Evolutionary conservation across 257 asterid species (phyloP).

Genomic region (Ligustrum vulgare): DNA sequence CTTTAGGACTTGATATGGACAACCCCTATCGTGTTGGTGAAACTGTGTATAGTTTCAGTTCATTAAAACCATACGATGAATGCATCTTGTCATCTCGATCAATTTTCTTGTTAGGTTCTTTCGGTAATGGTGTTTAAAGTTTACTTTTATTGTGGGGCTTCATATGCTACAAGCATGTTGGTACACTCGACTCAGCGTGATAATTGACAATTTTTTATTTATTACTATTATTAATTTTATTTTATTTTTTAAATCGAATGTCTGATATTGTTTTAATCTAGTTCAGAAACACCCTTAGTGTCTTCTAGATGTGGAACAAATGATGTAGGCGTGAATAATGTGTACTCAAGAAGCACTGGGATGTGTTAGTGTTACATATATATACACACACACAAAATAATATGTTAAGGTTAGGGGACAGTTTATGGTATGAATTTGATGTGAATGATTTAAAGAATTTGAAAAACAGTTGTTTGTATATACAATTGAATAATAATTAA

Average conservation of each 20-base stretch:
- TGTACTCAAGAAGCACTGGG: not conserved
- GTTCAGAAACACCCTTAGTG: not conserved
- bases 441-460: too few species aligned
- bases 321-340: not conserved
- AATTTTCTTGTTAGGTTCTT: not conserved
- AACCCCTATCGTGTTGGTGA: conserved; percentile 16
- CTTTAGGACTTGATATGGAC: conserved; percentile 19
- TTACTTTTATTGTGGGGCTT: not conserved
- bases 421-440: too few species aligned
- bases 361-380: too few species aligned
- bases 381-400: too few species aligned
- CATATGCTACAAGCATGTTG: not conserved
- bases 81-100: conserved; percentile 18
- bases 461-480: too few species aligned
- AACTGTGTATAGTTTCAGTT: conserved; percentile 33
- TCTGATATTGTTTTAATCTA: too few species aligned
- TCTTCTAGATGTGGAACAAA: not conserved
- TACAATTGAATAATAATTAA: too few species aligned
- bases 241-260: too few species aligned
- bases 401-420: too few species aligned
- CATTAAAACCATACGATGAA: conserved; percentile 7
- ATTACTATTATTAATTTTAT: too few species aligned
- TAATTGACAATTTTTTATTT: too few species aligned
- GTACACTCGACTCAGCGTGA: too few species aligned
- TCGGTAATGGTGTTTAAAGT: not conserved